These are phyloP conservation scores for Thymus quinquecostatus DNA, from an alignment of 257 asterid genomes.

Conservation along the genomic window DNA sequence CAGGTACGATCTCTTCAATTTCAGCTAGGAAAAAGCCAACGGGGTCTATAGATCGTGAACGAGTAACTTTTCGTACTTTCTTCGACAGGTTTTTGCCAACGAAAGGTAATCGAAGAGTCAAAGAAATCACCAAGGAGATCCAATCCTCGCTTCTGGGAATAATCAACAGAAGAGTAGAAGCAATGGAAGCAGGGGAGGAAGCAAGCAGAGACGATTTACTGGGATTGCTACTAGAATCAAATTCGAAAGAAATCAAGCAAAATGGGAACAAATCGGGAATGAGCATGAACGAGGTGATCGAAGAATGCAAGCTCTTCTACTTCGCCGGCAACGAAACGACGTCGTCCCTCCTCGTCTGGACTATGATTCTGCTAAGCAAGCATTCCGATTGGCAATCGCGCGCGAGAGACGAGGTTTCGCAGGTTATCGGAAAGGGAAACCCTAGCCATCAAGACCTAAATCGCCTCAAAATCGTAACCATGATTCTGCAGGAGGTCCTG, in stretches of 20 bases:
- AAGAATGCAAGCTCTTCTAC: slow-evolving; percentile 65
- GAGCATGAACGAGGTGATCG: slow-evolving; percentile 49
- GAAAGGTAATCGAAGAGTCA: slow-evolving; percentile 38
- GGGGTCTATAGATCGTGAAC: no score
- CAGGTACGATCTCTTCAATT: slow-evolving; percentile 29
- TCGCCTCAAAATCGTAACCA: neutral
- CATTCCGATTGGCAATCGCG: slow-evolving; percentile 51
- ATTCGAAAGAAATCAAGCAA: slow-evolving; percentile 40
- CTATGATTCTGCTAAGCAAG: slow-evolving; percentile 54
- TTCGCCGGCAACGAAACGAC: slow-evolving; percentile 66
- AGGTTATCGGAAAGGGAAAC: slow-evolving; percentile 18
- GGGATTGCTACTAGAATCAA: slow-evolving; percentile 46
- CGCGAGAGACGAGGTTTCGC: slow-evolving; percentile 59
- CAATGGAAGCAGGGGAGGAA: slow-evolving; percentile 38
- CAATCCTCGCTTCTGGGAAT: slow-evolving; percentile 31
- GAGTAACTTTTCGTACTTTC: no score
- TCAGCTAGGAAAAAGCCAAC: no score
- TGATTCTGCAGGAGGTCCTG: neutral
- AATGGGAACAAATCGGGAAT: slow-evolving; percentile 40
- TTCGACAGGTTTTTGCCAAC: slow-evolving; percentile 46
- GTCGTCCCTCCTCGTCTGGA: slow-evolving; percentile 52
- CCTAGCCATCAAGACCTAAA: no score
- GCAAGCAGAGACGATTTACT: slow-evolving; percentile 30
- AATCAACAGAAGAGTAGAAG: slow-evolving; percentile 38
- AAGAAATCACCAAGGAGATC: slow-evolving; percentile 40